Evolutionary conservation across 2,329 filamentous ascomycete species (phyloP).

Genomic region (Iodosphaeria phyllophila): DNA sequence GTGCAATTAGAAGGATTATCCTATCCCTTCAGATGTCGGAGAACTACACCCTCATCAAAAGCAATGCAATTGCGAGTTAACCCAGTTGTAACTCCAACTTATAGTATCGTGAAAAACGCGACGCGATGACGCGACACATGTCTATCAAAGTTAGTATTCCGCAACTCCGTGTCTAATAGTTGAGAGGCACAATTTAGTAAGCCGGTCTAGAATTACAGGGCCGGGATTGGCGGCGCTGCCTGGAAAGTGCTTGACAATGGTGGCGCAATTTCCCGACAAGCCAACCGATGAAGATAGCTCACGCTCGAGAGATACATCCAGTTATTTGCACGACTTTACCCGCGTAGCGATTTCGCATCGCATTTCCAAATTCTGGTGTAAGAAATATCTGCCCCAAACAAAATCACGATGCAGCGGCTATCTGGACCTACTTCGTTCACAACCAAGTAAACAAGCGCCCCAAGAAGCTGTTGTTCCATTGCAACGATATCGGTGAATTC

Average conservation of each 20-base stretch:
- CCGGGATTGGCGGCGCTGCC: slow-evolving; percentile 46
- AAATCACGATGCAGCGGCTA: slow-evolving; percentile 42
- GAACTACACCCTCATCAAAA: too few species aligned
- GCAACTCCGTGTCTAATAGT: too few species aligned
- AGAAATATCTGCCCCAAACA: slow-evolving; percentile 45
- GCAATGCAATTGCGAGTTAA: too few species aligned
- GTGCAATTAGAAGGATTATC: too few species aligned
- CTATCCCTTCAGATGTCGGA: too few species aligned
- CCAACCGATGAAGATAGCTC: slow-evolving; percentile 42
- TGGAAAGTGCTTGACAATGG: slow-evolving; percentile 59
- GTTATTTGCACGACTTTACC: slow-evolving; percentile 49
- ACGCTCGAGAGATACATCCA: slow-evolving; percentile 47
- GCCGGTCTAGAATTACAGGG: too few species aligned
- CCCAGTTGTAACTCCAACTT: too few species aligned
- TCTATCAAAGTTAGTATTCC: too few species aligned
- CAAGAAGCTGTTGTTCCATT: slow-evolving; percentile 44
- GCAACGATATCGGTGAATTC: slow-evolving; percentile 48
- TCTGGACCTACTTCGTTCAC: slow-evolving; percentile 51
- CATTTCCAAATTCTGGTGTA: slow-evolving; percentile 46
- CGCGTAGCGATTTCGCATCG: slow-evolving; percentile 49
- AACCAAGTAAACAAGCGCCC: slow-evolving; percentile 48
- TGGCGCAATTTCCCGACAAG: slow-evolving; percentile 48
- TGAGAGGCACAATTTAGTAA: too few species aligned
- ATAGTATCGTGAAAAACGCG: too few species aligned
- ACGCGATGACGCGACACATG: too few species aligned